Base-by-base conservation (phyloP, 805 yeast species). In the Pichia manshurica region DNA sequence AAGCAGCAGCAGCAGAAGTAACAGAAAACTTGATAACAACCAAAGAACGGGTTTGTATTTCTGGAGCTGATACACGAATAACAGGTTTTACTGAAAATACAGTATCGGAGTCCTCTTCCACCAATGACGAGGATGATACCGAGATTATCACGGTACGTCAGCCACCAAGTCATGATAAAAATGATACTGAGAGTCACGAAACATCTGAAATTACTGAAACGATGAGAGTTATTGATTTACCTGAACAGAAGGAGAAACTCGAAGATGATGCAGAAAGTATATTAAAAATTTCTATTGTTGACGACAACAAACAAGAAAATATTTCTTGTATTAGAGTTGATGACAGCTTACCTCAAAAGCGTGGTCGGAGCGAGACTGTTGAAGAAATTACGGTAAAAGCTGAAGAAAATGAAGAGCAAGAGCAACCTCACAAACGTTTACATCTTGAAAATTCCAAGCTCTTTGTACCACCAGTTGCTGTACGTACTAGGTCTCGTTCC, bases 401-500 rank as follows among this genome's bases (percentile, higher is more conserved):
- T 23, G 19, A 5, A 21, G 23, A 38, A 28, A 32, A 21, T 6
- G 42, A 42, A 17, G 39, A 45, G 9, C 32, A 29, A 31, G 28
- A 38, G 10, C 20, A 15, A 3, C 10, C 44, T 7, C 31, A 22
- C n/a, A 48, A 39, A 15, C 25, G 47, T 10, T 15, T 34, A 2
- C 38, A 44, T 15, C 2, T 21, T n/a, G 36, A 32, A n/a, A 48
- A 48, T 15, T 22, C 41, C 4, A 42, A 38, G 17, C 43, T 49
- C 46, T 47, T 20, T 21, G 55, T 25, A 12, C 44, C 40, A 19
- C 50, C 49, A n/a, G 49, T 51, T 29, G 55, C 44, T 44, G 56
- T 21, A 10, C 43, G 46, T 46, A 52, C 49, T 23, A 49, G 66
- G 32, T 54, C 63, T 4, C 49, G 56, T 28, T 61, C 66, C 13